phyloP scores from a whole-genome alignment of 176 grass and related monocot species.

The Rhynchospora tenuis region DNA sequence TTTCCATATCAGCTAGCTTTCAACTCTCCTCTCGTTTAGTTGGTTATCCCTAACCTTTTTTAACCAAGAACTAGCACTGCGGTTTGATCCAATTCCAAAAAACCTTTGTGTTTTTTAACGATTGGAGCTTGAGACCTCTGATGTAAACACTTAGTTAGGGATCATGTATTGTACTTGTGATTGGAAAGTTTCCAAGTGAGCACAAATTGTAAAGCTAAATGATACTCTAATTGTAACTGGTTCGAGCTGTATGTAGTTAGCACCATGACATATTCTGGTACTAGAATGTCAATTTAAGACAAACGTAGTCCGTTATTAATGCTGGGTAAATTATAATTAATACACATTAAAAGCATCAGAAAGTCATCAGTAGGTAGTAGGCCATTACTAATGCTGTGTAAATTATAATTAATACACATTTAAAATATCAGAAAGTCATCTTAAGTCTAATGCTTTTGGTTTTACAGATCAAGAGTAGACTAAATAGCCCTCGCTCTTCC shows the following conservation, averaged over 20 bases:
- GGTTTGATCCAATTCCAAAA: slow-evolving; percentile 24
- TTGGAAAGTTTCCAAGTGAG: not conserved
- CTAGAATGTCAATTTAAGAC: not conserved
- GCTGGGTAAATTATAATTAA: no score
- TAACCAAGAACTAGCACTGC: not conserved
- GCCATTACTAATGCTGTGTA: no score
- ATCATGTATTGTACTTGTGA: not conserved
- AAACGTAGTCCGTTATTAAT: not conserved
- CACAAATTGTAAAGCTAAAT: not conserved
- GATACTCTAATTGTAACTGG: not conserved
- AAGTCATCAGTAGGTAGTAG: not conserved
- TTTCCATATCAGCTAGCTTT: slow-evolving; percentile 56
- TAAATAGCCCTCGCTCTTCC: not conserved
- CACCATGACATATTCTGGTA: not conserved
- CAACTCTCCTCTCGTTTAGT: not conserved
- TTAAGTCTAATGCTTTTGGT: not conserved
- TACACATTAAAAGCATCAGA: not conserved
- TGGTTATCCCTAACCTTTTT: not conserved
- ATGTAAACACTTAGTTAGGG: not conserved
- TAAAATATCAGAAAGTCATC: no score
- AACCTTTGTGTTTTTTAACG: not conserved
- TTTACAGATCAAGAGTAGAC: not conserved
- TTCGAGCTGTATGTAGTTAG: not conserved
- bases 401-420: no score
- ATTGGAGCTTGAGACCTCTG: not conserved